Conservation (phyloP, 129 eudicot genomes). For the Flaveria brownii region DNA sequence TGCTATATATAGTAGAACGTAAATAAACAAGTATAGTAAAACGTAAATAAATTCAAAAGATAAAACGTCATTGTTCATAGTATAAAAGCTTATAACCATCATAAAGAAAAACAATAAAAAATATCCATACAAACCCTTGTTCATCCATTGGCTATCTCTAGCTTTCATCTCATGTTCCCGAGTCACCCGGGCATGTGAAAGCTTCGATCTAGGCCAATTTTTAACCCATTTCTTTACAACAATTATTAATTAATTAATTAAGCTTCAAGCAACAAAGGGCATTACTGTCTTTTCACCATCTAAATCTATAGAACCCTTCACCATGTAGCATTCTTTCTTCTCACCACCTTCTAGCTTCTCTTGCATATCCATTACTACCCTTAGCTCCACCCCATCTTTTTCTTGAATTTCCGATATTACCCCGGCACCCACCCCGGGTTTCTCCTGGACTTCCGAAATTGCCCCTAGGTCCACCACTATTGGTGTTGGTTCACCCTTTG, state of each 20-base stretch:
- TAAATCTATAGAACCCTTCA: constrained; percentile 14
- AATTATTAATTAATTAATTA: background rate
- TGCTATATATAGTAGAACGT: too few species aligned
- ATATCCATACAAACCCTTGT: too few species aligned
- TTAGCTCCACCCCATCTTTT: background rate
- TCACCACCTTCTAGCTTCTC: constrained; percentile 15
- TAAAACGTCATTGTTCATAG: too few species aligned
- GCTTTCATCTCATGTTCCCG: background rate
- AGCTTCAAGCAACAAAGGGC: constrained; percentile 10
- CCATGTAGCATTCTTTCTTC: constrained; percentile 16
- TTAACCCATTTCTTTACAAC: background rate
- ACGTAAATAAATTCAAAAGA: too few species aligned
- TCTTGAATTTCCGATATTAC: background rate
- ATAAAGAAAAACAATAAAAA: too few species aligned
- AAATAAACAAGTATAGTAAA: too few species aligned
- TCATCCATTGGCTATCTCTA: too few species aligned
- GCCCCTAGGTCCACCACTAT: constrained; percentile 32
- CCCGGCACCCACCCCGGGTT: background rate
- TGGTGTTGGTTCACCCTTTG: background rate
- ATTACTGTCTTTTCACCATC: constrained; percentile 13
- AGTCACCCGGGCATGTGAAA: constrained; percentile 2
- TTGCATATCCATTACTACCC: constrained; percentile 21
- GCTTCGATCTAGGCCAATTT: background rate
- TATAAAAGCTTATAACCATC: too few species aligned
- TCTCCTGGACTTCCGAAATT: constrained; percentile 24